Base-by-base conservation (phyloP, 108 stramenopile species). In the Parmales sp. region DNA sequence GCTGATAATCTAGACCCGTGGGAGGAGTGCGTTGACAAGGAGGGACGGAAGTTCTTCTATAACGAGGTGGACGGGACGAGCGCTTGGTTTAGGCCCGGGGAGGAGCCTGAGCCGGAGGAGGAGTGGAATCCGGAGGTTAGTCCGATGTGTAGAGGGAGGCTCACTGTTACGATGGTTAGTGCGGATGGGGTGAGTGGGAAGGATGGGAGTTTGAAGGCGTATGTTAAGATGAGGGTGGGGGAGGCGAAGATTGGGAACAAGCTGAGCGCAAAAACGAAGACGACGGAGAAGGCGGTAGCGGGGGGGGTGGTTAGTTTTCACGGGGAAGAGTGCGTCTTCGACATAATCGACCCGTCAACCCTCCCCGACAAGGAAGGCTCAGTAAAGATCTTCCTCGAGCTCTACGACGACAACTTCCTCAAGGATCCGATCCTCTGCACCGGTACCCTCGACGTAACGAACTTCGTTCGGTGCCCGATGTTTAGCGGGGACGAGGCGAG, bases 341-440 rank as follows among this genome's bases (percentile, higher is more conserved):
- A 48, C 46, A 48, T 48, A 23, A n/a, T 23, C 22, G 46, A 48
- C 46, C 46, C 46, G 8, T 48, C 46, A 23, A 23, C 19, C 22
- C 4, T 48, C 22, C 23, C 22, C 46, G 46, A 48, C 46, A 48
- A 48, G 46, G 46, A 48, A n/a, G 46, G 46, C 4, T 23, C 19
- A 4, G 22, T 48, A n/a, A 48, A 48, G 46, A 23, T 18, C 23
- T 48, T 23, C 46, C 23, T 48, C 16, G 46, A 48, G 11, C 46
- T 48, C 11, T 48, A 48, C 46, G 46, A 48, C 46, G 46, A 48
- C 46, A 48, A 48, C 16, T 48, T 48, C 16, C 23, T 48, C 46
- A 48, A 48, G 22, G 46, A 48, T 48, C 46, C 46, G 22, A 48
- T 48, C 13, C 46, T 48, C 46, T 48, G 46, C 46, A 48, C 46